Evolutionary conservation across 1,284 basidiomycete species (phyloP), one percentile per base, ranked within the genome.

Genomic region (Rhizoctonia solani): DNA sequence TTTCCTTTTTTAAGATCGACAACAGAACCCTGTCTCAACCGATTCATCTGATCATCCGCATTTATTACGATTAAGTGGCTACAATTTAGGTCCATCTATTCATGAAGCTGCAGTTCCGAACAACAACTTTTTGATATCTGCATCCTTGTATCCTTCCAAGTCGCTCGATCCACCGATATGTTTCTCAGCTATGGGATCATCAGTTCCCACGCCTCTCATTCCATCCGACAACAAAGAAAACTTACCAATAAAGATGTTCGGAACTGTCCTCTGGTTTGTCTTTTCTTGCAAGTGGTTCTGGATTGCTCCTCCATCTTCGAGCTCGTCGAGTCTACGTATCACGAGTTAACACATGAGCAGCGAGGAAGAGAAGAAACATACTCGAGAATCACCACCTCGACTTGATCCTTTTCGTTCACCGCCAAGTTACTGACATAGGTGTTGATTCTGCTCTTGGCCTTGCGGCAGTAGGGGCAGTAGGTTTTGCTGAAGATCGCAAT

Each of bases 401-500:
- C n/a, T n/a, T n/a, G n/a, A n/a, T n/a, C n/a, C n/a, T n/a, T n/a
- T n/a, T n/a, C n/a, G n/a, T n/a, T n/a, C n/a, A n/a, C n/a, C n/a
- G n/a, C n/a, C n/a, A n/a, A n/a, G n/a, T 81, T 74, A 0, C 83
- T 79, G 72, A 83, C 88, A 23, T 16, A 69, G 13, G 71, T 69
- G 1, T 73, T 72, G 70, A 91, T 81, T 21, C 21, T 41, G 23
- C 11, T 19, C 76, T 90, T 90, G 37, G 87, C 83, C 8, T 75
- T 75, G 68, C 70, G 78, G 80, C 87, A 88, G 76, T 81, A 88
- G 6, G 85, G 84, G 76, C 83, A 91, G 53, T 75, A 83, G 9
- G 80, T 78, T 79, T 91, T 90, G 66, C 88, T 89, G 76, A 91
- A 91, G 67, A 91, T 83, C 46, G 81, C 79, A 69, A 90, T 81